Base-by-base conservation (phyloP, 345 rosid species). In the Arabis alpina region DNA sequence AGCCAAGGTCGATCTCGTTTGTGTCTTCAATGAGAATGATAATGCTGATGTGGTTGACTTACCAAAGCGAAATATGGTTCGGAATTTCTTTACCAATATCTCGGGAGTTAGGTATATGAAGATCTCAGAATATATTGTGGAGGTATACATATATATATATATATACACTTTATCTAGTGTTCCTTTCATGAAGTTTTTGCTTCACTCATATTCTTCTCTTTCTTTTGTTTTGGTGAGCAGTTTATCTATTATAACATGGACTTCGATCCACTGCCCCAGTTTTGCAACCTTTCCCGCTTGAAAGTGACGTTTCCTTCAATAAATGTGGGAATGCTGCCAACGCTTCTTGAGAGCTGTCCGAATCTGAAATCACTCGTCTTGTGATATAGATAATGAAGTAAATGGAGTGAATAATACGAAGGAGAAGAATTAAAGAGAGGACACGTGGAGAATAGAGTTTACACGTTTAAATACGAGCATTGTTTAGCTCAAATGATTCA, bases 31-130 rank as follows among this genome's bases (percentile, higher is more conserved):
- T 24, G 74, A 58, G 49, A 0, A 2, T 48, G 50, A 69, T 48
- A 2, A 2, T 37, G 50, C 58, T 40, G 66, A 49, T 49, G 50
- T 36, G 2, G 40, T 11, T 10, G 66, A 58, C 65, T 10, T 48
- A 58, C 57, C 65, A 69, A 57, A 37, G 41, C 57, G 40, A 37
- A 59, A 57, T 44, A 68, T 68, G 66, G 23, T 69, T 30, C 73
- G 58, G 4, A 49, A 39, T 41, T 69, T 69, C 13, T 14, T 69
- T 2, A 70, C n/a, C 4, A 49, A 66, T 42, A 59, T 70, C 10
- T 58, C 66, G 0, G 42, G 58, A 25, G 59, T 70, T 59, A 14
- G 6, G 3, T 65, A 69, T 25, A 58, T 59, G 58, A 52, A 5
- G 25, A 42, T 70, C 53, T 28, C 61, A 41, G 1, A 2, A 3